Conservation (phyloP, 208 protist species). For the Wallacemonas collosoma region DNA sequence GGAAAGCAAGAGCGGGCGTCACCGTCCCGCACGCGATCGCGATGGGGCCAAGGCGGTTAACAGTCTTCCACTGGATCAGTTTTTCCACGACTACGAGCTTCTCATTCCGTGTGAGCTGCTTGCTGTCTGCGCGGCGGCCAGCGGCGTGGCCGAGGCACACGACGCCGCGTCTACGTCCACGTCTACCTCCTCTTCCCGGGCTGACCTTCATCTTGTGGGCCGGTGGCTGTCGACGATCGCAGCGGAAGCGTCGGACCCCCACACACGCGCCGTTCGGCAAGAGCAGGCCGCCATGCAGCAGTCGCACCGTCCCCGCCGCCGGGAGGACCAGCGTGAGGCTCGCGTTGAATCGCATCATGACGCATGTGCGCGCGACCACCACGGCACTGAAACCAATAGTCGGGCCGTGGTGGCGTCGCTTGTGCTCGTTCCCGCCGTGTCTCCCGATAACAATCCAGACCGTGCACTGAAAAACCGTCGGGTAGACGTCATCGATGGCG, state of each 20-base stretch:
- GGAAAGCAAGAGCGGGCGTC: too few relatives aligned
- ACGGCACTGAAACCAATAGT: not conserved
- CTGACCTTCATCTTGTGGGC: not conserved
- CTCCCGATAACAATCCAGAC: slow-evolving; percentile 39
- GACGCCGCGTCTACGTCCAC: not conserved
- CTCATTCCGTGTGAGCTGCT: slow-evolving; percentile 29
- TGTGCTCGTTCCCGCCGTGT: slow-evolving; percentile 59
- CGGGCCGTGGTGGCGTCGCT: slow-evolving; percentile 21
- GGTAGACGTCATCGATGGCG: slow-evolving; percentile 62
- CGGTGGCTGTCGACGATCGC: not conserved
- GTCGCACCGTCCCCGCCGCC: not conserved
- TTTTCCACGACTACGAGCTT: slow-evolving; percentile 48
- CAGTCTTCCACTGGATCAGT: slow-evolving; percentile 23
- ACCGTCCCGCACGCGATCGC: not conserved
- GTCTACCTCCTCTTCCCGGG: too few relatives aligned
- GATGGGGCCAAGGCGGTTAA: not conserved
- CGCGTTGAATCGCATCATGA: not conserved
- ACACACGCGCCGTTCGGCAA: not conserved
- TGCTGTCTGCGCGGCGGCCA: slow-evolving; percentile 5
- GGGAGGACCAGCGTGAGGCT: not conserved
- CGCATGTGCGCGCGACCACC: not conserved
- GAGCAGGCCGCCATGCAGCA: not conserved
- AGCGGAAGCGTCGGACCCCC: not conserved
- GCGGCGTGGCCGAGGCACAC: not conserved
- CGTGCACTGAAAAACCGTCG: slow-evolving; percentile 66